These are phyloP conservation scores for Podospora tetraspora DNA, from an alignment of 495 filamentous ascomycete genomes.

Conservation along the genomic window DNA sequence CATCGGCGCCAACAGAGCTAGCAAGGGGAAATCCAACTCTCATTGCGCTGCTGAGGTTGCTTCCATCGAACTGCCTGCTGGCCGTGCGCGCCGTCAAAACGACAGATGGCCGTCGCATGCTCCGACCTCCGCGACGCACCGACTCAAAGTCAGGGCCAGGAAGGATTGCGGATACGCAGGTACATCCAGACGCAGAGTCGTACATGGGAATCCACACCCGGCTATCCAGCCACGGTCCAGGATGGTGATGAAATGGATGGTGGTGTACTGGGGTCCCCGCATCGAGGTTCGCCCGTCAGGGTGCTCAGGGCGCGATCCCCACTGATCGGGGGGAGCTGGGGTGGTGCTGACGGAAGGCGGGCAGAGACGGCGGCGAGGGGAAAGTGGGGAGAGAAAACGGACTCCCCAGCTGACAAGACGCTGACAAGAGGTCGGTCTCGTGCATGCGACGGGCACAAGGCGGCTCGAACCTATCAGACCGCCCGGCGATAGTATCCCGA, in stretches of 20 bases:
- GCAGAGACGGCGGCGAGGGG: background rate
- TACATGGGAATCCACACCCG: background rate
- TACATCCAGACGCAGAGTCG: background rate
- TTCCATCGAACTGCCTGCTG: background rate
- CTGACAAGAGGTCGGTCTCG: background rate
- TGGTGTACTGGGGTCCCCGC: background rate
- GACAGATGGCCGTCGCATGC: background rate
- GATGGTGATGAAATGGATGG: background rate
- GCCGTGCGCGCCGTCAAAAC: background rate
- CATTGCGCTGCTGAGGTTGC: background rate
- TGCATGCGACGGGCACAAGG: conserved; percentile 21
- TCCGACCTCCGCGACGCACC: background rate
- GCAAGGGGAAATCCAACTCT: background rate
- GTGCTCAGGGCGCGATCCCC: background rate
- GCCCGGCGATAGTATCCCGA: conserved; percentile 15
- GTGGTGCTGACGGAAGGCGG: background rate
- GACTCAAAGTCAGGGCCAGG: background rate
- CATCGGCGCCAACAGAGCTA: background rate
- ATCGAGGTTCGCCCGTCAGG: background rate
- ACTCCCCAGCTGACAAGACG: conserved; percentile 13
- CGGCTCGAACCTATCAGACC: conserved; percentile 21
- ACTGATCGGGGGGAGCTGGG: background rate
- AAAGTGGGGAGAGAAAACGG: background rate
- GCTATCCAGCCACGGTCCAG: background rate
- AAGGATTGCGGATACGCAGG: background rate